Base-by-base conservation (phyloP, 176 grass and related monocot species). In the Oryza coarctata region DNA sequence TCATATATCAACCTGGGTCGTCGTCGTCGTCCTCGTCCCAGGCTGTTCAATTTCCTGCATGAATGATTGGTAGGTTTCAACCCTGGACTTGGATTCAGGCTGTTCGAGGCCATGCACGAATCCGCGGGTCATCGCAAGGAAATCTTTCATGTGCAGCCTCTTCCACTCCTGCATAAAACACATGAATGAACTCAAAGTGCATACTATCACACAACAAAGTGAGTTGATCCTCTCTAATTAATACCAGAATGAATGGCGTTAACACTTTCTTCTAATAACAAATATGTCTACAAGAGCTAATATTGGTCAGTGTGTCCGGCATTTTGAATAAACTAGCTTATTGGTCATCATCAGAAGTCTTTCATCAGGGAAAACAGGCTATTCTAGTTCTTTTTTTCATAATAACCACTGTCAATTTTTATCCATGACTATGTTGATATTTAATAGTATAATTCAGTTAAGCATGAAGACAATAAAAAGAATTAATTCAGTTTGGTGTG, bases 31-130 rank as follows among this genome's bases (percentile, higher is more conserved):
- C 58, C 81, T 32, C 7, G 86, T 83, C 58, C 81, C 82, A 57
- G 95, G 70, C n/a, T 91, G 86, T 67, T 76, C 86, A 10, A 78
- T 70, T 52, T 89, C 76, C 27, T 95, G 85, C 88, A 94, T 81
- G 70, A 95, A 95, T 35, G 82, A 65, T 62, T 91, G 81, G 17
- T 94, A 98, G 65, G 84, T 93, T 47, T 91, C 92, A 6, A 98
- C 84, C 72, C 88, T 26, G 30, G 95, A 93, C 75, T 92, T 86
- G 0, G 90, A 75, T 70, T 91, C 86, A 38, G 92, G 65, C 32
- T 80, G 84, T 67, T 83, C 90, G 13, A 86, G 71, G 2, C 68
- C 85, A 3, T 92, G 32, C 82, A 95, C 73, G 69, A 99, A 99
- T 36, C 80, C 91, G 23, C 71, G 38, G 0, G 96, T 95, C 93